These are phyloP conservation scores for Erythrophleum ivorense DNA, from an alignment of 331 rosid genomes.

Conservation along the genomic window DNA sequence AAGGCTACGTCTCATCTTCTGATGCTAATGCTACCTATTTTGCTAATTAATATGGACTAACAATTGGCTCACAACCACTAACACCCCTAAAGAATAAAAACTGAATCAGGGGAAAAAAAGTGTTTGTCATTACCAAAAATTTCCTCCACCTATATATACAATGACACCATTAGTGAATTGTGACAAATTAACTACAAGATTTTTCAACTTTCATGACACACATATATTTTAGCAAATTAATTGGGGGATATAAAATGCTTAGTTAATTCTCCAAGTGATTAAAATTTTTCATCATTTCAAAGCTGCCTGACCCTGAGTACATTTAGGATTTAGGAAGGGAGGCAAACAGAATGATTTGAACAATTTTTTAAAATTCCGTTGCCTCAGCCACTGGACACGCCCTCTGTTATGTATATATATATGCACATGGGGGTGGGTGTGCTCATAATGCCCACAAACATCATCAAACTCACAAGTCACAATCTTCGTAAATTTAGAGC, in stretches of 20 bases:
- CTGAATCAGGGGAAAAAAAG: background rate
- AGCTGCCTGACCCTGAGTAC: too few relatives aligned
- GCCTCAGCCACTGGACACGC: slow-evolving; percentile 46
- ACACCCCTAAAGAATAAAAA: background rate
- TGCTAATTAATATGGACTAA: slow-evolving; percentile 17
- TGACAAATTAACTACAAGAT: slow-evolving; percentile 22
- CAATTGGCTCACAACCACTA: slow-evolving; percentile 3
- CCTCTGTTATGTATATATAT: slow-evolving; percentile 18
- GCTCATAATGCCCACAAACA: slow-evolving; percentile 21
- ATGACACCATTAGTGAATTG: slow-evolving; percentile 23
- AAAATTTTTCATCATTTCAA: too few relatives aligned
- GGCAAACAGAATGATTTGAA: slow-evolving; percentile 49
- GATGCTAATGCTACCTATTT: background rate
- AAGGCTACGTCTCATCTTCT: too few relatives aligned
- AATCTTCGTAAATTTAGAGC: background rate
- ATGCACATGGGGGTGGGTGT: slow-evolving; percentile 46
- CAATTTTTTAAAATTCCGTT: slow-evolving; percentile 40
- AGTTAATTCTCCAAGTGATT: too few relatives aligned
- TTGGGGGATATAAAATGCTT: too few relatives aligned
- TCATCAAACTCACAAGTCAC: slow-evolving; percentile 11
- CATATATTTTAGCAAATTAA: background rate
- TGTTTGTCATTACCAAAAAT: slow-evolving; percentile 49
- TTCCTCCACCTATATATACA: slow-evolving; percentile 2
- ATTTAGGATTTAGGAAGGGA: background rate
- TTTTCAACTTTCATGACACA: slow-evolving; percentile 15